These are phyloP conservation scores for Poa annua DNA, from an alignment of 176 grass and related monocot species.

Conservation along the genomic window DNA sequence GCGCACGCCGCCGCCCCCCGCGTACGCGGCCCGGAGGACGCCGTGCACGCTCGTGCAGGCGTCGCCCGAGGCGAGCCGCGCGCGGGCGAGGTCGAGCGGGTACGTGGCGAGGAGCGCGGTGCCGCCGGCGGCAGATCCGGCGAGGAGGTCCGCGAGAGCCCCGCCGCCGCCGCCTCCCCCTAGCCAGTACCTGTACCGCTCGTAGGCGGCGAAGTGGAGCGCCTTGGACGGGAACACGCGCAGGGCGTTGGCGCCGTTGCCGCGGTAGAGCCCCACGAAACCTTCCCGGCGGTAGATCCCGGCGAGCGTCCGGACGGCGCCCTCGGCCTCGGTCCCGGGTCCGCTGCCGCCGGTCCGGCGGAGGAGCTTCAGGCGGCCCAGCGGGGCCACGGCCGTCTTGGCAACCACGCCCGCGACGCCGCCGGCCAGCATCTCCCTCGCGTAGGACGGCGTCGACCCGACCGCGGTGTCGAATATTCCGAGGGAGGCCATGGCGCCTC, in stretches of 20 bases:
- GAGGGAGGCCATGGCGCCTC: background rate
- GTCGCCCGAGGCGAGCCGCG: background rate
- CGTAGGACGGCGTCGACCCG: slow-evolving; percentile 36
- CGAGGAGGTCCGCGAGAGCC: background rate
- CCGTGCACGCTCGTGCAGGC: background rate
- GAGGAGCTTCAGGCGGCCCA: slow-evolving; percentile 67
- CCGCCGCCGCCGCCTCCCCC: background rate
- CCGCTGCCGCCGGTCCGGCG: slow-evolving; percentile 22
- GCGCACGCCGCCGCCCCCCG: background rate
- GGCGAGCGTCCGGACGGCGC: background rate
- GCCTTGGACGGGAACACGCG: slow-evolving; percentile 37
- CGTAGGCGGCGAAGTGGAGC: slow-evolving; percentile 27
- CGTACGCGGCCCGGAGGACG: background rate
- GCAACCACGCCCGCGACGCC: slow-evolving; percentile 59
- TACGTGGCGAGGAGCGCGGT: slow-evolving; percentile 1
- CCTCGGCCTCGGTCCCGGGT: background rate
- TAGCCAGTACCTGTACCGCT: background rate
- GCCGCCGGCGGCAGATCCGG: background rate
- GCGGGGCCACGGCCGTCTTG: slow-evolving; percentile 62
- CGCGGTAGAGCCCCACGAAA: background rate
- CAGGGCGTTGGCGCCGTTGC: slow-evolving; percentile 27
- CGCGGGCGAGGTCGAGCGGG: slow-evolving; percentile 19
- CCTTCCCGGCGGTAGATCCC: slow-evolving; percentile 18
- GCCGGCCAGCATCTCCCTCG: slow-evolving; percentile 65
- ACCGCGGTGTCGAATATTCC: background rate